phyloP scores from a whole-genome alignment of 441 rosid genomes.

The Macaranga tanarius region DNA sequence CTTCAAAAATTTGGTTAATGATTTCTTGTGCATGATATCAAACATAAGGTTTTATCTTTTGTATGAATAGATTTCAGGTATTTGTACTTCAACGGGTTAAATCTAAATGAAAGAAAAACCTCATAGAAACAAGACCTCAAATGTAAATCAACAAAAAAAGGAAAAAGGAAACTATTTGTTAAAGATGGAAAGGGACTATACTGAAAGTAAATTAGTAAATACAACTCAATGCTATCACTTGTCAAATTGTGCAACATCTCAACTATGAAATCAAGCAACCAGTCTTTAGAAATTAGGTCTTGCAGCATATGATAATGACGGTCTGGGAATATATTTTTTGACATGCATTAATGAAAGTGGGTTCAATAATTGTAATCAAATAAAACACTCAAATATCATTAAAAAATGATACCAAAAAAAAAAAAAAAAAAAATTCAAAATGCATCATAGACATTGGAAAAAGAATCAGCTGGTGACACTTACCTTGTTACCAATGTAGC shows the following conservation, averaged over 20 bases:
- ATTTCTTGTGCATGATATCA: background rate
- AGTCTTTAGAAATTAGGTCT: background rate
- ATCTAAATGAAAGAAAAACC: background rate
- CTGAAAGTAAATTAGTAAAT: background rate
- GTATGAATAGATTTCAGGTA: background rate
- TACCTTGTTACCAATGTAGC: slow-evolving; percentile 96
- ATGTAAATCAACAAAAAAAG: background rate
- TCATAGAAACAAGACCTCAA: background rate
- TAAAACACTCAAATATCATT: background rate
- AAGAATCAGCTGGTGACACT: slow-evolving; percentile 27
- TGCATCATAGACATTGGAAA: slow-evolving; percentile 2
- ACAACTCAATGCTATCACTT: background rate
- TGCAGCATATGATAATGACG: background rate
- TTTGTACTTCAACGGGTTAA: slow-evolving; percentile 4
- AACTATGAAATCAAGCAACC: background rate
- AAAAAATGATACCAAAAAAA: background rate
- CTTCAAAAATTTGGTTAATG: background rate
- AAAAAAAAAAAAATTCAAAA: slow-evolving; percentile 6
- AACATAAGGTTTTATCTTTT: slow-evolving; percentile 3
- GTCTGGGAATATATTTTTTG: background rate
- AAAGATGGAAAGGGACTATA: background rate
- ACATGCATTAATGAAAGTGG: background rate
- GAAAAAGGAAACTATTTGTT: background rate
- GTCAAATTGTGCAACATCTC: background rate
- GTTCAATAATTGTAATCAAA: background rate